Conservation (phyloP, 768 basidiomycete genomes). For the Lepiota venenata region DNA sequence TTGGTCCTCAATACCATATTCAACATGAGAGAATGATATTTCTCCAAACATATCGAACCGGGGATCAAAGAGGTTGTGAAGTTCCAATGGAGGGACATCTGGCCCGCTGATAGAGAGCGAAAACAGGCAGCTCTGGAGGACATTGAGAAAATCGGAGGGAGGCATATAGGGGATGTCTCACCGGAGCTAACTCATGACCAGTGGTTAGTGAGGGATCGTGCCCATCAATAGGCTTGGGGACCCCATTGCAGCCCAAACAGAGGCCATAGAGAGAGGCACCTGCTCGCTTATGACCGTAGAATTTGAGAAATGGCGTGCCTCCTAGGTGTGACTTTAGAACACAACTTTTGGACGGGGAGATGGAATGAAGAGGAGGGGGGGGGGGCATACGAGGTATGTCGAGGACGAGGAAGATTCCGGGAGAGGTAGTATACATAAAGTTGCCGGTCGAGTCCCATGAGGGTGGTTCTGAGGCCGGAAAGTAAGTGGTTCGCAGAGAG, state of each 20-base stretch:
- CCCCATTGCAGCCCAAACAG: not conserved
- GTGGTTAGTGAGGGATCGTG: not conserved
- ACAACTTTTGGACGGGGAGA: not conserved
- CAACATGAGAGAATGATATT: constrained; percentile 1
- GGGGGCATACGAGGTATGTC: not conserved
- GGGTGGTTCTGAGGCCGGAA: not conserved
- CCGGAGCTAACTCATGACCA: not conserved
- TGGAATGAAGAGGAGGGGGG: too few relatives aligned
- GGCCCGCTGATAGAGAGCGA: not conserved
- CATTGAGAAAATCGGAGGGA: not conserved
- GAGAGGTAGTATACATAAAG: not conserved
- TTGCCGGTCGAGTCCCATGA: not conserved
- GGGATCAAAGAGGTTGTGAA: constrained; percentile 1
- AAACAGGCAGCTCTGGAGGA: constrained; percentile 3
- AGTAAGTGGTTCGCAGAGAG: not conserved
- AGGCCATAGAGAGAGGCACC: constrained; percentile 6
- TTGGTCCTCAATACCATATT: not conserved
- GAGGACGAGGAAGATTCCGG: constrained; percentile 2
- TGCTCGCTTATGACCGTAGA: not conserved
- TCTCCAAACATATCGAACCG: not conserved
- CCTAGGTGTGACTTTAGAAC: not conserved
- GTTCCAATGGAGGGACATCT: not conserved
- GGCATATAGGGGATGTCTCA: not conserved
- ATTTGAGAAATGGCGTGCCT: not conserved
- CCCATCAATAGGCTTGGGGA: not conserved